Base-by-base conservation (phyloP, 2,329 filamentous ascomycete genomes). In the Fusarium oxysporum region DNA sequence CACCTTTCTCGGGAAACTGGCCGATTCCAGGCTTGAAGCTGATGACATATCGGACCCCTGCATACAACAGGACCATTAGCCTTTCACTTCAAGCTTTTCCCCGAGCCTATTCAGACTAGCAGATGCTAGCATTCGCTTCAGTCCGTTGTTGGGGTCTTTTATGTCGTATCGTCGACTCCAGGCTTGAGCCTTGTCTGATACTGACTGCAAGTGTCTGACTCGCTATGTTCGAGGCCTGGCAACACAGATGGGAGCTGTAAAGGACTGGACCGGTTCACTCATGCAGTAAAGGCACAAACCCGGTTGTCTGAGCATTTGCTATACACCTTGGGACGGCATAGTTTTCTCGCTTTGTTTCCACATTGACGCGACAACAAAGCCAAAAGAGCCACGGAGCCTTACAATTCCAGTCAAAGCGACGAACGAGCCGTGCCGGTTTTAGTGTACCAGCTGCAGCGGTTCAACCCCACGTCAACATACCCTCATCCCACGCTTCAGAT, bases 301-400 rank as follows among this genome's bases (percentile, higher is more conserved):
- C 33, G 41, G 21, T 35, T 23, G 32, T 61, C 40, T 54, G 40
- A 48, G 37, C 28, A 28, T 23, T 35, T 65, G 30, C 54, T 68
- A 33, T 54, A 23, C 57, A 35, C 53, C 47, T 60, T 43, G 47
- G n/a, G 30, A 59, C 37, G 25, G 40, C 53, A 41, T 63, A 62
- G 38, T 64, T 68, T 38, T 59, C 71, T 73, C 71, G 30, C 47
- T 21, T 55, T 72, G 61, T 73, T 72, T 37, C 45, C 71, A 60
- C 71, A 19, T 41, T 14, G 48, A 58, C 14, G 67, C 30, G 71
- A 59, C 59, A 73, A 74, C 62, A 73, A 71, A 38, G 51, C 67
- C 71, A 72, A 40, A 60, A 62, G 51, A 32, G 40, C 68, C 67
- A 21, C n/a, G 50, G 62, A 64, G 40, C 30, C 37, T 48, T 58